Base-by-base conservation (phyloP, 306 rosid genomes). In the Chamaecrista fasciculata region DNA sequence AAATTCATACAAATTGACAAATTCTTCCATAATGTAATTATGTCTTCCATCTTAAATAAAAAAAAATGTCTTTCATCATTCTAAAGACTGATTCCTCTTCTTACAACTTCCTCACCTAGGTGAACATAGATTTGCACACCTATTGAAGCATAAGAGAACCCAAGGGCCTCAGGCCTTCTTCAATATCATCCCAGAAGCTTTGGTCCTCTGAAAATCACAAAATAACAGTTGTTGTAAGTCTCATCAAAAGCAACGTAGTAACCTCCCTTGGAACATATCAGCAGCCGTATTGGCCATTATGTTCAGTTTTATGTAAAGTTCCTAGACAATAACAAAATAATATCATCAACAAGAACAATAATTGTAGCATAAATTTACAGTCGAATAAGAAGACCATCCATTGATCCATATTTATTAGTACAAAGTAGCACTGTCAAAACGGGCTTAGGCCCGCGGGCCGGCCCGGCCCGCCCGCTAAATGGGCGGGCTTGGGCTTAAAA, bases 161-260 rank as follows among this genome's bases (percentile, higher is more conserved):
- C 28, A 93, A 79, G 69, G 98, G 90, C 79, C 87, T 86, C 24
- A 94, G 94, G 43, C 98, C 98, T 62, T 93, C 97, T 81, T 93
- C 97, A 62, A 93, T 90, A 77, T 93, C 98, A 81, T 93, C 98
- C 98, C 98, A 93, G 69, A 93, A 93, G 83, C 91, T 86, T 77
- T 93, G 98, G 82, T 93, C 98, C 58, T 86, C 90, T 2, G 98
- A 93, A 62, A 93, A 88, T 97, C 98, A 93, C 83, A 93, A 73
- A 65, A 93, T 83, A 71, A 93, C 91, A 39, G 98, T 93, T 79
- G 90, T 97, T 16, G 98, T 93, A 46, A 93, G 96, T 78, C 91
- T 90, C 97, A 93, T 93, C 80, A 93, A 85, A 57, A 93, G 88
- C 82, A 93, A 73, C 4, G 94, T 88, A 47, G 91, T 93, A 80